Base-by-base conservation (phyloP, 768 basidiomycete species). In the Pulveroboletus sp. region DNA sequence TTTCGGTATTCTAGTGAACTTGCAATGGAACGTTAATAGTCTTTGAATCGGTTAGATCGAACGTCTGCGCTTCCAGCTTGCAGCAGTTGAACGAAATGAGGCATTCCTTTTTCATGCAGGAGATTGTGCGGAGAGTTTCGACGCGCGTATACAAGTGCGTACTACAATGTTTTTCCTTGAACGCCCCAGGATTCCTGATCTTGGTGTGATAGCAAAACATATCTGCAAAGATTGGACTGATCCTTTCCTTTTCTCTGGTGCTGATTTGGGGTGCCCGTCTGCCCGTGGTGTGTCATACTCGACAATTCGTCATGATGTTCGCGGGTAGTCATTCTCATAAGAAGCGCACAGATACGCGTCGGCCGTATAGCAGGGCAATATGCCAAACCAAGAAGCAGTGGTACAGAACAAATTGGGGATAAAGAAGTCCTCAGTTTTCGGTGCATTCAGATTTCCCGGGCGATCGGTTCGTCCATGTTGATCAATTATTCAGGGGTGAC, bases 81-180 rank as follows among this genome's bases (percentile, higher is more conserved):
- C 76, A 31, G 81, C 81, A 32, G 93, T 94, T 3, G 87, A 96
- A 58, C 76, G 76, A 17, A 89, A 91, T 54, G 82, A 94, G 60
- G 93, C 92, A 0, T 98, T 99, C 70, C 76, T 99, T 33, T 78
- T 99, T 3, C 96, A 99, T 54, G 96, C 96, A 0, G 96, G 96
- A 2, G 96, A 99, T 62, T 99, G 96, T 60, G 93, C 92, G n/a
- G 91, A 94, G 68, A 87, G 89, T 65, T 94, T 95, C 61, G 86
- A 89, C 58, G 91, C 90, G 0, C 93, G 91, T 65, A 92, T 89
- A 0, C 81, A 90, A 54, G 89, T 90, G 63, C 59, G 79, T 73
- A 35, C 27, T 43, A 31, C 37, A 6, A 37, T 49, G 32, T 47
- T 32, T 27, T 31, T 60, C 40, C 43, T 43, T 57, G 11, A 53